phyloP scores from a whole-genome alignment of 139 green algal genomes.

The Chlorella sp. region DNA sequence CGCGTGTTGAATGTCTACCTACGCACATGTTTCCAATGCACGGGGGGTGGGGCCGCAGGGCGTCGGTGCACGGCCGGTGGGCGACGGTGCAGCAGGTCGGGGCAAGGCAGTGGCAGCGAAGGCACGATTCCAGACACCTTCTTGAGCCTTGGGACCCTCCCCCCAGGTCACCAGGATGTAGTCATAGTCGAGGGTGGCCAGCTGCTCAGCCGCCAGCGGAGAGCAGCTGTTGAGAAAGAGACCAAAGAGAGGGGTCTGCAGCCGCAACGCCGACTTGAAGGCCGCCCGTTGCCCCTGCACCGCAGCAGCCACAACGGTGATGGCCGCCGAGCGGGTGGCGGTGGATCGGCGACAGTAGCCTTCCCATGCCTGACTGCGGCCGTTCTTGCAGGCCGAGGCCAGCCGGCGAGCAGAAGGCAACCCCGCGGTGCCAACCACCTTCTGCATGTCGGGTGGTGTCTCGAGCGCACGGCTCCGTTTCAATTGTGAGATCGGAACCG shows the following conservation, averaged over 20 bases:
- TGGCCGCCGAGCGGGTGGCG: not conserved
- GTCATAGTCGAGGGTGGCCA: slow-evolving; percentile 19
- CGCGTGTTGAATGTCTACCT: slow-evolving; percentile 44
- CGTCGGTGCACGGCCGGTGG: no score
- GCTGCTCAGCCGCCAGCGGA: slow-evolving; percentile 37
- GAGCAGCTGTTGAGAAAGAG: slow-evolving; percentile 39
- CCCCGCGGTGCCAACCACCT: no score
- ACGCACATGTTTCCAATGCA: not conserved
- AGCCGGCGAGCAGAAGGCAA: no score
- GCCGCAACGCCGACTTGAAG: slow-evolving; percentile 9
- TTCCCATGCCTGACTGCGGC: no score
- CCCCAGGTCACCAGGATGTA: slow-evolving; percentile 26
- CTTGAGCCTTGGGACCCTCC: no score
- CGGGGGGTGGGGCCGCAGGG: not conserved
- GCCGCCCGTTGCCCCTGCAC: not conserved
- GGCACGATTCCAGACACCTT: not conserved
- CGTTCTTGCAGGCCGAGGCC: no score
- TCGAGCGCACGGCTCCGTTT: no score
- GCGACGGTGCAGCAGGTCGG: not conserved
- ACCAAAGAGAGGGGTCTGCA: slow-evolving; percentile 4
- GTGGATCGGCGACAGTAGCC: no score
- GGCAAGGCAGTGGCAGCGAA: not conserved
- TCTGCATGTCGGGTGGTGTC: no score
- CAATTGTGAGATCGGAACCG: no score
- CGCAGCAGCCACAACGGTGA: not conserved